Evolutionary conservation across 495 filamentous ascomycete genomes (phyloP).

Genomic region (Evernia prunastri): DNA sequence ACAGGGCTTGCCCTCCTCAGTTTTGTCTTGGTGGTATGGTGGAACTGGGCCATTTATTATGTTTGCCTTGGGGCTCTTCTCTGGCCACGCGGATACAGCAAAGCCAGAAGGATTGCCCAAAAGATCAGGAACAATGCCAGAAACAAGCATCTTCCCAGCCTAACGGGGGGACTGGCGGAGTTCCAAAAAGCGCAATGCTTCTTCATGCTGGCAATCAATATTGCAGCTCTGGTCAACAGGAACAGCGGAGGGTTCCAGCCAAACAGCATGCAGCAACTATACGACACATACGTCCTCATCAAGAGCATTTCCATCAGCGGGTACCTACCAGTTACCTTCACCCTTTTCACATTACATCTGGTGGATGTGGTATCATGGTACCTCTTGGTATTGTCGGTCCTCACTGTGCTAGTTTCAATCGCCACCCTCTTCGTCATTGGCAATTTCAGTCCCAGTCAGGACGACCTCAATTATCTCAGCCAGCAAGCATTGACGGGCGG

Average conservation of each 20-base stretch:
- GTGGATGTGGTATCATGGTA: constrained; percentile 27
- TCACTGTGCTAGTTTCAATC: constrained; percentile 20
- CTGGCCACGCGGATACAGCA: constrained; percentile 4
- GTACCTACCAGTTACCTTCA: constrained; percentile 25
- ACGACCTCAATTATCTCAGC: constrained; percentile 1
- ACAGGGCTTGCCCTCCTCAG: constrained; percentile 20
- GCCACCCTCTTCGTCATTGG: constrained; percentile 21
- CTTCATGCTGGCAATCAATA: constrained; percentile 28
- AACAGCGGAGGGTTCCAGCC: constrained; percentile 19
- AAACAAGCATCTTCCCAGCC: constrained; percentile 16
- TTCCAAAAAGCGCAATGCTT: constrained; percentile 30
- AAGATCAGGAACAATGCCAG: neutral
- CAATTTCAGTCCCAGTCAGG: constrained; percentile 9
- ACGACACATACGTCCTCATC: constrained; percentile 20
- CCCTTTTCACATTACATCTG: constrained; percentile 21
- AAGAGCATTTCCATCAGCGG: constrained; percentile 23
- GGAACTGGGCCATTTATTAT: constrained; percentile 16
- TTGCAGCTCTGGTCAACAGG: constrained; percentile 20
- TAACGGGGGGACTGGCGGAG: constrained; percentile 18
- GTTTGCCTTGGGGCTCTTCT: constrained; percentile 7
- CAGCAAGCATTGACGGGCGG: constrained; percentile 5
- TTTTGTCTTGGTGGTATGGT: constrained; percentile 14
- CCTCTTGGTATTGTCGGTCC: constrained; percentile 17
- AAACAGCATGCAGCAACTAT: constrained; percentile 23
- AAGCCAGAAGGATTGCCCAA: constrained; percentile 4